Base-by-base conservation (phyloP, 371 early-diverging fungal genomes). In the Smittium culicis region DNA sequence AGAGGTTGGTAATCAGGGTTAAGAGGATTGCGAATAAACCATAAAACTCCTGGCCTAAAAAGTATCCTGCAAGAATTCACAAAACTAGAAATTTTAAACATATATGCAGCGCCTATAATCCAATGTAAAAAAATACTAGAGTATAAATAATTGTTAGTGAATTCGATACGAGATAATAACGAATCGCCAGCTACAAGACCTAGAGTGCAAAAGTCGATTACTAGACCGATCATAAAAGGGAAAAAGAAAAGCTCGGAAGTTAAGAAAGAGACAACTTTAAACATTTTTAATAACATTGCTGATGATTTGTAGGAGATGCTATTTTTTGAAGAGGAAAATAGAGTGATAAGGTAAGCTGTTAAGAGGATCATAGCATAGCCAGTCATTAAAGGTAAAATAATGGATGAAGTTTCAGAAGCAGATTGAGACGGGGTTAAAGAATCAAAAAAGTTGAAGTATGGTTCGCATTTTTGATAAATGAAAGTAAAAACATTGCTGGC, bases 11-110 rank as follows among this genome's bases (percentile, higher is more conserved):
- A 93, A 31, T 88, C 84, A 11, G 93, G 92, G 71, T 96, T 94
- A 59, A 89, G 89, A 1, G 97, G 96, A 68, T 96, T 94, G 33
- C 96, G 86, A 63, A 95, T 88, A 73, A 95, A 94, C 94, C 94
- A 94, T 81, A 95, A 82, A 27, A 94, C 91, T 33, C 94, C 94
- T 1, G 89, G 89, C 0, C 96, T 86, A 24, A 93, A 81, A 20
- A 89, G 79, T 34, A 84, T 81, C 34, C 94, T 85, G 35, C 89
- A 88, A 30, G 81, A 70, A 16, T 86, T 72, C 24, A 96, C 84
- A 70, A 92, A 88, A 1, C 82, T 74, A 0, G 96, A 87, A 81
- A 96, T 89, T 64, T 89, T 81, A 70, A 91, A 90, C 91, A 94
- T 92, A 73, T 92, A 92, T 0, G 82, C 82, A 1, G 96, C 92